These are phyloP conservation scores for Limonium bicolor DNA, from an alignment of 148 eudicot genomes.

Conservation along the genomic window DNA sequence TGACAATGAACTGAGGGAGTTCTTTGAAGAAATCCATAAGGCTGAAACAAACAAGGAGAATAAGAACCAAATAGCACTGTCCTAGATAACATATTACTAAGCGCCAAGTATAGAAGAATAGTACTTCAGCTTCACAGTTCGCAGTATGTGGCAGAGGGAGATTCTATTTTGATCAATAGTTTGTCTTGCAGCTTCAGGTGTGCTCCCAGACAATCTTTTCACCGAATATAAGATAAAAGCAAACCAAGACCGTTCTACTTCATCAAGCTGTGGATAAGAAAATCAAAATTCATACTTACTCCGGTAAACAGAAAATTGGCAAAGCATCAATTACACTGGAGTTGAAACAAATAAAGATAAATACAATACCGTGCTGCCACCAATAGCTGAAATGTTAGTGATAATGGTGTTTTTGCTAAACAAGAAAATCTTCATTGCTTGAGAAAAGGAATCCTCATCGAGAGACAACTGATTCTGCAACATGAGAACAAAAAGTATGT, in stretches of 20 bases:
- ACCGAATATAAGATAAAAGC: slow-evolving; percentile 56
- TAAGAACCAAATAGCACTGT: neutral
- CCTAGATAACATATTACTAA: slow-evolving; percentile 3
- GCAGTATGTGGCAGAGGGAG: slow-evolving; percentile 51
- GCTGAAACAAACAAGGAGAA: slow-evolving; percentile 22
- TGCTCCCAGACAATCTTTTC: slow-evolving; percentile 32
- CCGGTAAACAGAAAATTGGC: neutral
- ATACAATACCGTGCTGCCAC: slow-evolving; percentile 35
- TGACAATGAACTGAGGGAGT: slow-evolving; percentile 72
- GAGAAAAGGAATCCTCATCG: slow-evolving; percentile 24
- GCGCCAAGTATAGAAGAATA: neutral
- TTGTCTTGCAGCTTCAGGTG: slow-evolving; percentile 6
- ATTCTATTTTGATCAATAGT: slow-evolving; percentile 20
- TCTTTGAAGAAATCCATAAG: slow-evolving; percentile 84
- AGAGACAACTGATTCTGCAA: slow-evolving; percentile 40
- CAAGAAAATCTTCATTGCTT: slow-evolving; percentile 44
- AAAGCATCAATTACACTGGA: neutral
- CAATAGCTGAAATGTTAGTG: slow-evolving; percentile 36
- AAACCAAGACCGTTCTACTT: slow-evolving; percentile 68
- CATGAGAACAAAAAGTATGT: neutral
- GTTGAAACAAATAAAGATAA: neutral
- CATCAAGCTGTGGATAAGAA: slow-evolving; percentile 44
- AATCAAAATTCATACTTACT: neutral
- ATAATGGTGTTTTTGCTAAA: slow-evolving; percentile 35
- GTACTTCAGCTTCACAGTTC: slow-evolving; percentile 68